Evolutionary conservation across 208 protist species (phyloP), one percentile per base, ranked within the genome.

Genomic region (Blechomonas ayalai): DNA sequence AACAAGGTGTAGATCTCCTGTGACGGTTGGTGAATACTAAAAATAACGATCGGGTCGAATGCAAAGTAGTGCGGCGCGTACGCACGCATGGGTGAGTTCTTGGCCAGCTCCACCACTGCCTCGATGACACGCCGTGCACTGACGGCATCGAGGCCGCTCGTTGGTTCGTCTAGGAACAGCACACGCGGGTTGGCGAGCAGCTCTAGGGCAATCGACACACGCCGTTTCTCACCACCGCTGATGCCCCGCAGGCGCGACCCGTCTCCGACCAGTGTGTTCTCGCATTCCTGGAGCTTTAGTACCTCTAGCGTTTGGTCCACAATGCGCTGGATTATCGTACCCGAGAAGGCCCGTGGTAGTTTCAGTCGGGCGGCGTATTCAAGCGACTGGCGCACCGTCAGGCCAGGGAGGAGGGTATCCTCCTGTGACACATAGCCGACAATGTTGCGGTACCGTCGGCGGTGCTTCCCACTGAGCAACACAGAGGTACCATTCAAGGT

Each of bases 371-470:
- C 91, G 5, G 81, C 78, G 65, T 93, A 96, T 33, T 73, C 53
- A 56, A 96, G 79, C 0, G 78, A 91, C 58, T 96, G 75, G 20
- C 62, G 47, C 18, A 95, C 91, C 13, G 91, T 95, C 27, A 96
- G 50, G 2, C 70, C 69, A 10, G 82, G 77, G 54, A 95, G 67
- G 6, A 96, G 68, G 15, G 76, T 91, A 67, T 95, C 88, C 41
- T 96, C 91, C 67, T 95, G 91, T 9, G 82, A 91, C 12, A 95
- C 88, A 49, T 95, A 95, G 28, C 86, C 88, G 47, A 91, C 75
- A 46, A 94, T 67, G 64, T 84, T 85, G 31, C 77, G 67, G 66
- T 93, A 96, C 55, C 69, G 46, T 10, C 49, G 16, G 12, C 57
- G 49, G 39, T 38, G 48, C 15, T 23, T 26, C 19, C 54, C 45